phyloP scores from a whole-genome alignment of 345 rosid genomes.

The Sonneratia alba region DNA sequence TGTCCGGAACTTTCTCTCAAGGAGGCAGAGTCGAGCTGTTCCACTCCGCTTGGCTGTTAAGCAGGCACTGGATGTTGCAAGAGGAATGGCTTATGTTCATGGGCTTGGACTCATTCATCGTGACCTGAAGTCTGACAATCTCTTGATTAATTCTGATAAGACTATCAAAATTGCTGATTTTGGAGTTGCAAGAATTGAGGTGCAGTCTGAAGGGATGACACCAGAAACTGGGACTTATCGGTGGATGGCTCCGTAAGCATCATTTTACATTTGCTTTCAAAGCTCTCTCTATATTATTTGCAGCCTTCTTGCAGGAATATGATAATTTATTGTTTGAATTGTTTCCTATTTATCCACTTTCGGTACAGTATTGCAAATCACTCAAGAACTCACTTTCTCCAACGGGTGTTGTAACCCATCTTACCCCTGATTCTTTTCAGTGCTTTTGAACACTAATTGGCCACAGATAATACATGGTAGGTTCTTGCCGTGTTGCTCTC shows the following conservation, averaged over 20 bases:
- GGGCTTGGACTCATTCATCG: constrained; percentile 30
- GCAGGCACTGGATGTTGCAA: constrained; percentile 41
- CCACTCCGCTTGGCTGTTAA: constrained; percentile 32
- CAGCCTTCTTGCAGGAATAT: too few species aligned
- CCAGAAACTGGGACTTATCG: constrained; percentile 28
- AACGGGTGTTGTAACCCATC: too few species aligned
- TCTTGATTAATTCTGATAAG: constrained; percentile 27
- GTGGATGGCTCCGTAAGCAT: constrained; percentile 1
- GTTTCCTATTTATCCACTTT: too few species aligned
- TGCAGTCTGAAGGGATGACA: too few species aligned
- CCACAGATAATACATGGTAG: too few species aligned
- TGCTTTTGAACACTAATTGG: too few species aligned
- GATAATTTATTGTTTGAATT: too few species aligned
- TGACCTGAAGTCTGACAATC: constrained; percentile 36
- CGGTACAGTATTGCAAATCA: too few species aligned
- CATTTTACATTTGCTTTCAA: neutral
- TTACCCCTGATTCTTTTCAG: too few species aligned
- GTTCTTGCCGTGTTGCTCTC: too few species aligned
- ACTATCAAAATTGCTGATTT: constrained; percentile 43
- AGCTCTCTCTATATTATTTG: neutral
- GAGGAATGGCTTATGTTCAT: constrained; percentile 40
- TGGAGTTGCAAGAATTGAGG: constrained; percentile 31
- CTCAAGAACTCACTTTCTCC: too few species aligned
- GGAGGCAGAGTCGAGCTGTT: constrained; percentile 24
- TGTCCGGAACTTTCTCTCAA: constrained; percentile 27